Base-by-base conservation (phyloP, 2,329 filamentous ascomycete species). In the Myriosclerotinia curreyana region DNA sequence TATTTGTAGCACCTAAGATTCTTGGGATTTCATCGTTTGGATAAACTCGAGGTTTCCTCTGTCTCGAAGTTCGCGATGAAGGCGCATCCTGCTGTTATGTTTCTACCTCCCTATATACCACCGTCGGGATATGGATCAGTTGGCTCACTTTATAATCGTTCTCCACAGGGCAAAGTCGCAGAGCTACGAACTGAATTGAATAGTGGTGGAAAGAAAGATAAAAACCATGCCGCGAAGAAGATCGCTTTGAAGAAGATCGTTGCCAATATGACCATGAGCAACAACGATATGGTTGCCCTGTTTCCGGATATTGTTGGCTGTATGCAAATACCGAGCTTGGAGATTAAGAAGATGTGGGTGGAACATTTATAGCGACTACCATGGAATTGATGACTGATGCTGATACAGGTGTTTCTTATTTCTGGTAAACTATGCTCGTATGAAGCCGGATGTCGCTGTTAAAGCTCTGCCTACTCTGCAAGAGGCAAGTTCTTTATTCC, bases 261-360 rank as follows among this genome's bases (percentile, higher is more conserved):
- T 72, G 95, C 95, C 76, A 99, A 99, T 76, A 99, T 99, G 95
- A 99, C 95, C 69, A 99, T 99, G 95, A 98, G 94, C 85, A 99
- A 99, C 80, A 99, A 98, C 75, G 95, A 99, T 77, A 99, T 99
- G 95, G 90, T 98, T 63, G 92, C 92, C 48, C 82, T 99, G 60
- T 99, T 99, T 72, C 92, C 94, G 22, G 95, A 99, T 75, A 90
- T 99, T 66, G 91, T 99, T 71, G 87, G 83, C 68, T 98, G 94
- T 81, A 99, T 99, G 95, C 87, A 91, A 71, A 91, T 99, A 67
- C 89, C 88, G 60, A 96, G 90, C 73, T 80, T 99, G 76, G 95
- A 99, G 79, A 97, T 99, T 79, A 99, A 99, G 85, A 99, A 99
- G 83, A 99, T 99, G 95, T 97, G 81, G 71, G 85, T 75, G 36